Evolutionary conservation across 2,329 filamentous ascomycete species (phyloP).

Genomic region (Stachybotrys elegans): DNA sequence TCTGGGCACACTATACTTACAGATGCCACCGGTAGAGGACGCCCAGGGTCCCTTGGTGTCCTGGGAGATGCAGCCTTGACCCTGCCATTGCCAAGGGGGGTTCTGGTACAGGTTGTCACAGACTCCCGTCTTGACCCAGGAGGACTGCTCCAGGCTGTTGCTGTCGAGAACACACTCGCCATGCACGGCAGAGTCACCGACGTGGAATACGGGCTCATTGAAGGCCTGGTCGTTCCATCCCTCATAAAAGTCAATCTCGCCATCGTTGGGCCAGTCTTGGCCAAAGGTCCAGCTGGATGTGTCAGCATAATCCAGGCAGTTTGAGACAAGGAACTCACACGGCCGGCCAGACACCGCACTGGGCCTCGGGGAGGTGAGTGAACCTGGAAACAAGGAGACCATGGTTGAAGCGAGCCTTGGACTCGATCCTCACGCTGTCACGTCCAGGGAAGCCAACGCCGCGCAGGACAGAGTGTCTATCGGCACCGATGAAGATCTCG

Average conservation of each 20-base stretch:
- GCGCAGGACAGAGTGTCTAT: slow-evolving; percentile 21
- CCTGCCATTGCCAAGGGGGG: slow-evolving; percentile 24
- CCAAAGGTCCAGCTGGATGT: slow-evolving; percentile 41
- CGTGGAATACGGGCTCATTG: slow-evolving; percentile 58
- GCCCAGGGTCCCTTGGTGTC: slow-evolving; percentile 35
- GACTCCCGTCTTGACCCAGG: slow-evolving; percentile 27
- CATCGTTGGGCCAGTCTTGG: slow-evolving; percentile 52
- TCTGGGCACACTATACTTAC: slow-evolving; percentile 37
- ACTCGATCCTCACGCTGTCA: slow-evolving; percentile 60
- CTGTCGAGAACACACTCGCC: slow-evolving; percentile 30
- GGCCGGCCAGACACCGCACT: slow-evolving; percentile 70
- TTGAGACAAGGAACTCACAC: slow-evolving; percentile 36
- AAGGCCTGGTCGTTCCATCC: slow-evolving; percentile 51
- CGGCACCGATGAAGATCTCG: slow-evolving; percentile 35
- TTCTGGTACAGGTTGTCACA: slow-evolving; percentile 34
- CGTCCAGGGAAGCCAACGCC: slow-evolving; percentile 28
- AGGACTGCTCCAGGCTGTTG: slow-evolving; percentile 21
- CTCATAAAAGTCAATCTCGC: slow-evolving; percentile 66
- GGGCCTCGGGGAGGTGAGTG: slow-evolving; percentile 59
- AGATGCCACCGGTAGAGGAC: slow-evolving; percentile 32
- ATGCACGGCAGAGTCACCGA: slow-evolving; percentile 23
- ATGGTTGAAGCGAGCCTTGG: slow-evolving; percentile 55
- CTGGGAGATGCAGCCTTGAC: slow-evolving; percentile 35
- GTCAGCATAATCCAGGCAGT: not conserved
- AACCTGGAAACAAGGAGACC: slow-evolving; percentile 68